phyloP scores from a whole-genome alignment of 306 rosid genomes.

The Delonix regia region DNA sequence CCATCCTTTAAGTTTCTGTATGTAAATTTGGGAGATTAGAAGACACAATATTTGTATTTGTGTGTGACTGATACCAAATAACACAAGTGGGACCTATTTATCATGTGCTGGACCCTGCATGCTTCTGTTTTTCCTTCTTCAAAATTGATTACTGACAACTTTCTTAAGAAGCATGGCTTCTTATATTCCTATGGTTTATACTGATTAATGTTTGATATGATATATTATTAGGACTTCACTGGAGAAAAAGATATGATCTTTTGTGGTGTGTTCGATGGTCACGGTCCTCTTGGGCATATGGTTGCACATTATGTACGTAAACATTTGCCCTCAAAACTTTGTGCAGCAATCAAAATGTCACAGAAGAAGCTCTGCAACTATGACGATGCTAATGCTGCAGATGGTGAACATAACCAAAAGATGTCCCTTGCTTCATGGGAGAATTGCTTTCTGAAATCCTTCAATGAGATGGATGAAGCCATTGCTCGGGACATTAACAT shows the following conservation, averaged over 20 bases:
- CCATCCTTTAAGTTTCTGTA: too few species aligned
- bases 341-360: constrained; percentile 60
- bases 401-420: constrained; percentile 16
- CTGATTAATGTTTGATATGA: constrained; percentile 27
- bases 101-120: neutral
- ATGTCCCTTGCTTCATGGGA: constrained; percentile 74
- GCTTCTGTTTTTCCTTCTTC: neutral
- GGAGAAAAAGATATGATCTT: constrained; percentile 66
- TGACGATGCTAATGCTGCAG: constrained; percentile 33
- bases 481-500: constrained; percentile 59
- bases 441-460: constrained; percentile 63
- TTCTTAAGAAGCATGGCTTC: neutral
- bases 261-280: constrained; percentile 98
- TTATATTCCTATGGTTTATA: neutral
- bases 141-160: neutral
- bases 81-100: neutral
- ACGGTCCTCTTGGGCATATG: constrained; percentile 87
- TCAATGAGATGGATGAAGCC: constrained; percentile 65
- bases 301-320: constrained; percentile 69
- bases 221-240: constrained; percentile 54
- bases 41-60: neutral
- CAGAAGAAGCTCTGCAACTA: constrained; percentile 40
- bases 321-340: constrained; percentile 69
- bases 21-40: too few species aligned
- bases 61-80: neutral